phyloP scores from a whole-genome alignment of 2,329 filamentous ascomycete species.

The Xylaria sp. region DNA sequence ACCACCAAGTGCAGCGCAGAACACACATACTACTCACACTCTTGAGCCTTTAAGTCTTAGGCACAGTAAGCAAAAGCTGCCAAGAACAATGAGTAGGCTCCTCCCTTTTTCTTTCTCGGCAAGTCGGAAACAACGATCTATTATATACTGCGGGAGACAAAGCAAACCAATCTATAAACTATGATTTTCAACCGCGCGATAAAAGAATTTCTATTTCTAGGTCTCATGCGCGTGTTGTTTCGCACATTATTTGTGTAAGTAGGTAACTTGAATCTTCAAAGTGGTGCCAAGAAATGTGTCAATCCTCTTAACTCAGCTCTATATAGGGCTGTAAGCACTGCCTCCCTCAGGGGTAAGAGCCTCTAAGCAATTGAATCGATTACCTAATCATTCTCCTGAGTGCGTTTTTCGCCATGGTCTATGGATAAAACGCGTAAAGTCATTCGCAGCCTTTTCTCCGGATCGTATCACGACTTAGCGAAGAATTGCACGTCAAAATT shows the following conservation, averaged over 20 bases:
- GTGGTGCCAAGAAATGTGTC: background rate
- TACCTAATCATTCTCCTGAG: too few relatives aligned
- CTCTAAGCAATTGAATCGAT: too few relatives aligned
- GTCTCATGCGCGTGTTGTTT: background rate
- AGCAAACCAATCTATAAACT: background rate
- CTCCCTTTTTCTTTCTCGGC: background rate
- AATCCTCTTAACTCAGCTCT: too few relatives aligned
- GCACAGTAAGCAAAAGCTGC: background rate
- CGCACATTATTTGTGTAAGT: background rate
- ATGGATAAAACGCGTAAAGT: background rate
- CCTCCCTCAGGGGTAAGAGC: slow-evolving; percentile 41
- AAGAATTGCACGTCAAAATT: background rate
- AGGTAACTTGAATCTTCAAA: background rate
- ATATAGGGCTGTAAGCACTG: slow-evolving; percentile 36
- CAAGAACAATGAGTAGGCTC: background rate
- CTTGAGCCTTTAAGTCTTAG: background rate
- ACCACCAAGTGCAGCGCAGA: too few relatives aligned
- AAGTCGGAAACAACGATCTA: background rate
- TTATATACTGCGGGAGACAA: background rate
- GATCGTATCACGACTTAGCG: background rate
- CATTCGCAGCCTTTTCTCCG: background rate
- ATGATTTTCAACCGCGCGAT: background rate
- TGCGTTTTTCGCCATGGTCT: too few relatives aligned
- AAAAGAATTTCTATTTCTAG: background rate
- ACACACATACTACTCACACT: background rate